phyloP scores from a whole-genome alignment of 2,329 filamentous ascomycete genomes.

The Dothideomycetes sp. region DNA sequence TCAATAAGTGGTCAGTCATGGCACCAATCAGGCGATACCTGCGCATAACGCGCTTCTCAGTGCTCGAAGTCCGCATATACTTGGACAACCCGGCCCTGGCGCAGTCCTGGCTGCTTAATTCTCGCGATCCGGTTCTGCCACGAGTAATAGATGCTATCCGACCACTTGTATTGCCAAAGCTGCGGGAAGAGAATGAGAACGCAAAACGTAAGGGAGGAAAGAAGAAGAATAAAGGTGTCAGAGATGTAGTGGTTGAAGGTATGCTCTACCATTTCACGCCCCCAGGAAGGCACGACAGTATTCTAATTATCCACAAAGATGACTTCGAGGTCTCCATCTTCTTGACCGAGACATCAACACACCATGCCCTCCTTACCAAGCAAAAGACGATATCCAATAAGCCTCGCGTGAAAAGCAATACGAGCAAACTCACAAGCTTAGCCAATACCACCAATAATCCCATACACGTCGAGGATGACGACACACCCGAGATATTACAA shows the following conservation, averaged over 20 bases:
- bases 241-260: conserved; percentile 80
- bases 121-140: conserved; percentile 63
- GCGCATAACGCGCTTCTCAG: conserved; percentile 83
- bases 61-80: conserved; percentile 94
- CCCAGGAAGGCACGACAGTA: background rate
- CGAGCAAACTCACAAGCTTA: conserved; percentile 34
- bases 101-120: conserved; percentile 72
- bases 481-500: conserved; percentile 33
- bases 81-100: conserved; percentile 79
- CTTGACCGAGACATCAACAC: conserved; percentile 71
- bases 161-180: conserved; percentile 78
- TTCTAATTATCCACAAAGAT: conserved; percentile 40
- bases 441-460: conserved; percentile 29
- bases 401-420: conserved; percentile 31
- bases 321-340: conserved; percentile 96
- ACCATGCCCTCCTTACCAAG: conserved; percentile 78
- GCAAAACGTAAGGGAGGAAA: conserved; percentile 48
- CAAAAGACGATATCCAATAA: conserved; percentile 57
- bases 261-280: conserved; percentile 19
- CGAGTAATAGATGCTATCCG: conserved; percentile 77
- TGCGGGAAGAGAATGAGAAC: conserved; percentile 69
- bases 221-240: conserved; percentile 62
- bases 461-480: conserved; percentile 30
- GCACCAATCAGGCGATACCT: conserved; percentile 82
- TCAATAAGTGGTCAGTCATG: too few relatives aligned